Evolutionary conservation across 1,139 yeast species (phyloP).

Genomic region (Starmera stellimalicola): DNA sequence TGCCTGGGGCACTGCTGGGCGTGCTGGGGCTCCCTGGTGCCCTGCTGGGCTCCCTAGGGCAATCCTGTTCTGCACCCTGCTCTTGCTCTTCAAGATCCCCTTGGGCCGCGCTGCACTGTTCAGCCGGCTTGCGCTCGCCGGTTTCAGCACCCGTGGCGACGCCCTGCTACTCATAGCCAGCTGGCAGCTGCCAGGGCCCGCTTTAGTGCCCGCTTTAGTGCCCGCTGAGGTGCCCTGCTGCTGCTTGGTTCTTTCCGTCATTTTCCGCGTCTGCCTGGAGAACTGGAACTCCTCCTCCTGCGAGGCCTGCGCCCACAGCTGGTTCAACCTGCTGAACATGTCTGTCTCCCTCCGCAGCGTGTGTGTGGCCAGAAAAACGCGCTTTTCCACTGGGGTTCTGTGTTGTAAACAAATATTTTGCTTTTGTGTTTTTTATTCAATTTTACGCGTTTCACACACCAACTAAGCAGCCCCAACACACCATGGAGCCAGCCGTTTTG

Average conservation of each 20-base stretch:
- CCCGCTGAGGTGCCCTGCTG: slow-evolving; percentile 4
- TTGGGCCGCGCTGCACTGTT: no score
- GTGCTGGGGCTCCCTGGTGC: neutral
- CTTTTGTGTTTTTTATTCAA: neutral
- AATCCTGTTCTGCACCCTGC: neutral
- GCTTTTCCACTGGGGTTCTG: no score
- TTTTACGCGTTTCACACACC: no score
- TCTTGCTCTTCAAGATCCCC: neutral
- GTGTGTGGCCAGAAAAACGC: no score
- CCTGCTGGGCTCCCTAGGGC: neutral
- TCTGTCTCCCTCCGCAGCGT: neutral
- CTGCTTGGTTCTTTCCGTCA: neutral
- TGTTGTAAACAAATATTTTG: neutral
- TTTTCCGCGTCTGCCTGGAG: slow-evolving; percentile 7
- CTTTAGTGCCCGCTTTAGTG: neutral
- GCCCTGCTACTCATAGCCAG: neutral
- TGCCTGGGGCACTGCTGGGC: no score
- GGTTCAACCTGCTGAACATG: slow-evolving; percentile 5
- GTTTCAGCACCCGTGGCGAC: neutral
- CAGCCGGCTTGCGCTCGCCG: neutral
- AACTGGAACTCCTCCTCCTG: slow-evolving; percentile 12
- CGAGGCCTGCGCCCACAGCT: slow-evolving; percentile 16
- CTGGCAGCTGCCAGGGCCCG: neutral
- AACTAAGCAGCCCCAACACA: neutral
- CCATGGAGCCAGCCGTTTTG: slow-evolving; percentile 27